Conservation (phyloP, 805 yeast genomes). For the Candida ortonii region DNA sequence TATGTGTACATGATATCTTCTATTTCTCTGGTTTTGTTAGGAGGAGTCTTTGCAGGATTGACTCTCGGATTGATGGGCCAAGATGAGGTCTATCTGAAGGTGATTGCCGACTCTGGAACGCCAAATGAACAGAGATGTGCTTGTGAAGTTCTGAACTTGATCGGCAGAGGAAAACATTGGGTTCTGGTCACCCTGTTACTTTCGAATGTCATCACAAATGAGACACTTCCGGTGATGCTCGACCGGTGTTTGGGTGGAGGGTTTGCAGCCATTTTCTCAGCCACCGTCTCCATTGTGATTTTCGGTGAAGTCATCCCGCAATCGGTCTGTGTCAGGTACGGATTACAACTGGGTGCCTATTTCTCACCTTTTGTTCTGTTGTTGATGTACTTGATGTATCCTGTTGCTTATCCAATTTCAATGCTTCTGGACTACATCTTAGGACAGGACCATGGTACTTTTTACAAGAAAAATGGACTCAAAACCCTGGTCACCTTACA, state of each 20-base stretch:
- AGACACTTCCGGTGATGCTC: conserved; percentile 88
- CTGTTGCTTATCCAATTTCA: conserved; percentile 90
- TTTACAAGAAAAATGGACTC: conserved; percentile 87
- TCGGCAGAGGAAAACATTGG: conserved; percentile 92
- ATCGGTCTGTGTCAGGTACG: conserved; percentile 87
- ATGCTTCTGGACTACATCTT: conserved; percentile 71
- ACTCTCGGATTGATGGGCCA: conserved; percentile 98
- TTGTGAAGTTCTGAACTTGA: conserved; percentile 62
- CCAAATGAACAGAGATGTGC: conserved; percentile 65
- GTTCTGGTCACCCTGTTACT: conserved; percentile 83
- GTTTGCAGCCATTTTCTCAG: conserved; percentile 90
- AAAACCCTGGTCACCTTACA: conserved; percentile 92
- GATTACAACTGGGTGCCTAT: conserved; percentile 84
- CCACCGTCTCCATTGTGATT: conserved; percentile 89
- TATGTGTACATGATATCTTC: conserved; percentile 53
- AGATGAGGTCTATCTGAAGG: conserved; percentile 92
- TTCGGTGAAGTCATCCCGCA: conserved; percentile 98
- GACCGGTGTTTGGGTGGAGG: conserved; percentile 96
- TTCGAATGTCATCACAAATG: conserved; percentile 89
- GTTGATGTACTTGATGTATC: conserved; percentile 87
- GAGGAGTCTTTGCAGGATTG: conserved; percentile 90
- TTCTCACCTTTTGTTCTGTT: conserved; percentile 83
- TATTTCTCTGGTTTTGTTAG: conserved; percentile 60
- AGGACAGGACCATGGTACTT: conserved; percentile 96
- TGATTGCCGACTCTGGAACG: conserved; percentile 85